Evolutionary conservation across 208 protist species (phyloP).

Genomic region (Trypanosomatidae sp.): DNA sequence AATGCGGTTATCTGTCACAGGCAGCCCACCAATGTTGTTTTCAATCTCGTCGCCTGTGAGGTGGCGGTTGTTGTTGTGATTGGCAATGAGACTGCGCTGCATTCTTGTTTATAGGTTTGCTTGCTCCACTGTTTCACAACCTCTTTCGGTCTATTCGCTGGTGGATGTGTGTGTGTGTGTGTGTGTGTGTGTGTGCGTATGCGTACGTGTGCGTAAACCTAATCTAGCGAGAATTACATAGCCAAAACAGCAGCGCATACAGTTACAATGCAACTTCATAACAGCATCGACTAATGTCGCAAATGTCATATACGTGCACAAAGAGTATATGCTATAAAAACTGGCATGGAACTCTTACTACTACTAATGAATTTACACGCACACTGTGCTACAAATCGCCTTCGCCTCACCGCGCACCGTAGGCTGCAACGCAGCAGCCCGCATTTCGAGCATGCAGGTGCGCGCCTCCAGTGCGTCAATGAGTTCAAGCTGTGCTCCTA

Average conservation of each 20-base stretch:
- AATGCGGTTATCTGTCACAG: conserved; percentile 82
- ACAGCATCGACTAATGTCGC: not conserved
- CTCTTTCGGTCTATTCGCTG: not conserved
- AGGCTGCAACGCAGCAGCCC: conserved; percentile 19
- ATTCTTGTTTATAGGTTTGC: conserved; percentile 17
- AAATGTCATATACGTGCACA: not conserved
- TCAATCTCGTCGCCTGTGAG: conserved; percentile 77
- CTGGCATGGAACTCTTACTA: not conserved
- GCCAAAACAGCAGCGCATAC: not conserved
- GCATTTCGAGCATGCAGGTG: conserved; percentile 48
- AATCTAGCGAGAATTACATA: not conserved
- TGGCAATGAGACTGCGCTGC: conserved; percentile 66
- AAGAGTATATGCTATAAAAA: not conserved
- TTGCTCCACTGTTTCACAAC: not conserved
- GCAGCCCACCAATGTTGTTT: conserved; percentile 87
- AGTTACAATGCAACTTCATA: conserved; percentile 1
- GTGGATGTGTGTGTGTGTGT: not conserved
- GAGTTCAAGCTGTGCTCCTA: conserved; percentile 19
- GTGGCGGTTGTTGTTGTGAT: conserved; percentile 90
- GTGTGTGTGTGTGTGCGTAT: not conserved
- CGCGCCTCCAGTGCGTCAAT: conserved; percentile 36
- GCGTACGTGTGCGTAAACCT: not conserved
- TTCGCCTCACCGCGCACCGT: not conserved
- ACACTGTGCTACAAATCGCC: not conserved
- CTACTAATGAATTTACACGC: not conserved